Evolutionary conservation across 1,284 basidiomycete genomes (phyloP).

Genomic region (Agaricales sp.): DNA sequence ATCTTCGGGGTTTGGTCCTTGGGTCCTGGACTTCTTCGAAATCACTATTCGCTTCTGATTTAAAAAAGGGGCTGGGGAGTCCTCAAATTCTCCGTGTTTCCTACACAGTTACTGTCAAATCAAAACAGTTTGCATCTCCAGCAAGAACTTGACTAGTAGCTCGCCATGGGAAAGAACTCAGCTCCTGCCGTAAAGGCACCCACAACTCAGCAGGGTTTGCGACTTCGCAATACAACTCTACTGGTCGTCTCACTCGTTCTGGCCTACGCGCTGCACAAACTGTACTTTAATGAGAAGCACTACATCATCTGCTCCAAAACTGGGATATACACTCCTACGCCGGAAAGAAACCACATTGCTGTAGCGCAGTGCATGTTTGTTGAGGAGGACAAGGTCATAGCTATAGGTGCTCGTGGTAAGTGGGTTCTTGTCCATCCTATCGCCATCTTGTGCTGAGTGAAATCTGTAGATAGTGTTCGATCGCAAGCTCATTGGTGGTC

Average conservation of each 20-base stretch:
- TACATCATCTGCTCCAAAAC: slow-evolving; percentile 39
- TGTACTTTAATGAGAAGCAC: slow-evolving; percentile 4
- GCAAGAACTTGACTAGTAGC: too few species aligned
- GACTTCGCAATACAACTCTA: neutral
- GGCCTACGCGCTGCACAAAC: slow-evolving; percentile 7
- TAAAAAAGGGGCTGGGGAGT: too few species aligned
- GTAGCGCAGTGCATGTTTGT: slow-evolving; percentile 65
- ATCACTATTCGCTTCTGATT: too few species aligned
- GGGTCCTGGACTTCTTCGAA: too few species aligned
- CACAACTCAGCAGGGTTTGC: neutral
- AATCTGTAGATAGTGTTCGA: slow-evolving; percentile 9
- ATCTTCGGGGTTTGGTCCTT: too few species aligned
- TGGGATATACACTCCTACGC: slow-evolving; percentile 48
- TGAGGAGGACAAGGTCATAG: slow-evolving; percentile 36
- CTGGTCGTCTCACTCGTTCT: slow-evolving; percentile 13
- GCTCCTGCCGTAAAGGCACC: too few species aligned
- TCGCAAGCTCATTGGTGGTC: slow-evolving; percentile 14
- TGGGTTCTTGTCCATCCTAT: neutral
- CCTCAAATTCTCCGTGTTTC: too few species aligned
- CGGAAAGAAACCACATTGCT: slow-evolving; percentile 27
- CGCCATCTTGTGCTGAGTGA: neutral
- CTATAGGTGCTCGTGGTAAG: slow-evolving; percentile 33
- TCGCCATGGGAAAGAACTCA: too few species aligned
- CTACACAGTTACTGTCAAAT: too few species aligned
- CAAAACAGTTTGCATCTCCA: too few species aligned